Evolutionary conservation across 768 basidiomycete genomes (phyloP).

Genomic region (Collybia sordida): DNA sequence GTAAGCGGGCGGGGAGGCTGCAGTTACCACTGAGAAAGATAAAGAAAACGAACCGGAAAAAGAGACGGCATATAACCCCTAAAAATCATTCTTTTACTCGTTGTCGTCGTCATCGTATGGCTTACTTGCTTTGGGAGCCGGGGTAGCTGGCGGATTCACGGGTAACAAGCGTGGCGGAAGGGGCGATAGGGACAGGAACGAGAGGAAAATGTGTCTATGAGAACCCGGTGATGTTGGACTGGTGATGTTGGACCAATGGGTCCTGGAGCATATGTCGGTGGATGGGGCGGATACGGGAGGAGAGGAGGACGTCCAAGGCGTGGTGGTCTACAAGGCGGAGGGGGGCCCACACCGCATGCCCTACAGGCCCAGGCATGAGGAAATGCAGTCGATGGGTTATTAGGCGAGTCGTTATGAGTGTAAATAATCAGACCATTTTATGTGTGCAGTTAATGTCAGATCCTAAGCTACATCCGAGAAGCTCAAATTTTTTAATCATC

Average conservation of each 20-base stretch:
- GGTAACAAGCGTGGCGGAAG: conserved; percentile 43
- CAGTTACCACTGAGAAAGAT: too few species aligned
- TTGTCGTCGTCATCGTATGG: conserved; percentile 32
- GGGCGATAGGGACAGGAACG: conserved; percentile 75
- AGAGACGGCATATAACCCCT: too few species aligned
- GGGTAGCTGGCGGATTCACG: conserved; percentile 22
- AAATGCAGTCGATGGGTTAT: too few species aligned
- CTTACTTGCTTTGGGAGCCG: conserved; percentile 19
- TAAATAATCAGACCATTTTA: too few species aligned
- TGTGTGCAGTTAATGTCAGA: too few species aligned
- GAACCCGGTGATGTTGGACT: conserved; percentile 86
- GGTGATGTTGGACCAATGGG: conserved; percentile 78
- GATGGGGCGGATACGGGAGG: conserved; percentile 70
- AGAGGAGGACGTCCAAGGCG: conserved; percentile 39
- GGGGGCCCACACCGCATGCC: conserved; percentile 9
- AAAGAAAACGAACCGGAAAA: too few species aligned
- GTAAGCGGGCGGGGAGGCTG: too few species aligned
- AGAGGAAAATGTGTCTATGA: conserved; percentile 82
- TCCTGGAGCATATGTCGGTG: conserved; percentile 76
- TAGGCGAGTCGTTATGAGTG: too few species aligned
- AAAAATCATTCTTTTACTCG: too few species aligned
- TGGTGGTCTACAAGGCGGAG: conserved; percentile 27
- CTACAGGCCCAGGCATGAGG: neutral
- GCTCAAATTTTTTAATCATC: too few species aligned
- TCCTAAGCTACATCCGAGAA: too few species aligned